Evolutionary conservation across 805 yeast species (phyloP).

Genomic region (Cyberlindnera veronae): DNA sequence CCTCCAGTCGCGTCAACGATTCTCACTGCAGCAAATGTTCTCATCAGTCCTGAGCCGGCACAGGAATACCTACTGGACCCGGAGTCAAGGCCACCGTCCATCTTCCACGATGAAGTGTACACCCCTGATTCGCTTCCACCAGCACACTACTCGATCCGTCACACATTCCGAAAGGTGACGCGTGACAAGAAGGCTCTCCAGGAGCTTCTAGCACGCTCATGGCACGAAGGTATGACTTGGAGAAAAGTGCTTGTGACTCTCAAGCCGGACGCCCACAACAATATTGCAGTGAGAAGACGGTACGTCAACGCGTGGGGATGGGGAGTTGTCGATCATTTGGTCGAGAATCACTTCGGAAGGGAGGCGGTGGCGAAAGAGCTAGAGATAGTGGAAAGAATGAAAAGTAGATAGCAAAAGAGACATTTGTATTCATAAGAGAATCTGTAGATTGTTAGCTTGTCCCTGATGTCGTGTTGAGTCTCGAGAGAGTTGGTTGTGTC

Average conservation of each 20-base stretch:
- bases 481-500: too few species aligned
- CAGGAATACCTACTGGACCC: conserved; percentile 68
- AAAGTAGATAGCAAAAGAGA: too few species aligned
- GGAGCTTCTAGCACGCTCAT: conserved; percentile 82
- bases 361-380: conserved; percentile 5
- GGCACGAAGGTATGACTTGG: conserved; percentile 87
- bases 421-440: too few species aligned
- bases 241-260: conserved; percentile 83
- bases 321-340: conserved; percentile 85
- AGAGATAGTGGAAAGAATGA: not conserved
- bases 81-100: conserved; percentile 53
- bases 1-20: conserved; percentile 76
- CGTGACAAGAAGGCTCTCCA: conserved; percentile 27
- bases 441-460: too few species aligned
- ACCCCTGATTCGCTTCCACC: conserved; percentile 62
- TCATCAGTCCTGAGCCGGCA: conserved; percentile 80
- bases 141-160: conserved; percentile 31
- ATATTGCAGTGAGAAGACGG: conserved; percentile 81
- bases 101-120: conserved; percentile 82
- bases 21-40: conserved; percentile 70
- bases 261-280: conserved; percentile 93
- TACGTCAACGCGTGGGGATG: conserved; percentile 95
- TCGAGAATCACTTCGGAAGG: conserved; percentile 43
- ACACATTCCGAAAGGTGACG: not conserved
- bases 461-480: too few species aligned